These are phyloP conservation scores for Pilatotrama ljubarskyi DNA, from an alignment of 768 basidiomycete species.

Conservation along the genomic window DNA sequence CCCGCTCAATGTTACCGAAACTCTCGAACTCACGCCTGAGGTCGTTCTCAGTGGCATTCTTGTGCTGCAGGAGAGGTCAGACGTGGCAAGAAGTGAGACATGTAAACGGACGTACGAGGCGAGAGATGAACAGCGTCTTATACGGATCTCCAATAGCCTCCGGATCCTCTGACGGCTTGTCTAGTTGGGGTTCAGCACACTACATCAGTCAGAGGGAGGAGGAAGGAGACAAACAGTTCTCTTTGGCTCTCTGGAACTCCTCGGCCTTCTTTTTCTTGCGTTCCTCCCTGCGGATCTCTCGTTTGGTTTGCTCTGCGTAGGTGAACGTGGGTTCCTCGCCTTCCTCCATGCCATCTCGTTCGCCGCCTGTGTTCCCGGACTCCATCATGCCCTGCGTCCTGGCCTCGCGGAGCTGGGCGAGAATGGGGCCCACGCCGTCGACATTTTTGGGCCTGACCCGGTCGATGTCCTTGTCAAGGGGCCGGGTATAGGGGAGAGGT, in stretches of 20 bases:
- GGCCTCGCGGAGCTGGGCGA: slow-evolving; percentile 74
- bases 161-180: slow-evolving; percentile 89
- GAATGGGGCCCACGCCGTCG: slow-evolving; percentile 72
- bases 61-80: slow-evolving; percentile 57
- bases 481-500: slow-evolving; percentile 82
- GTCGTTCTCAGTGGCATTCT: slow-evolving; percentile 88
- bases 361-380: slow-evolving; percentile 39
- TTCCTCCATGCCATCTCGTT: slow-evolving; percentile 74
- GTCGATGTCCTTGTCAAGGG: slow-evolving; percentile 82
- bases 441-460: slow-evolving; percentile 70
- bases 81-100: not conserved
- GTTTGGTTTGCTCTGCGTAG: slow-evolving; percentile 78
- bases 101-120: slow-evolving; percentile 56
- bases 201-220: slow-evolving; percentile 3
- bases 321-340: slow-evolving; percentile 82
- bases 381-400: slow-evolving; percentile 66
- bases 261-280: slow-evolving; percentile 75
- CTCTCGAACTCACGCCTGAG: slow-evolving; percentile 93
- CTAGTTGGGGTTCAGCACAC: slow-evolving; percentile 42
- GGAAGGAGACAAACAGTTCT: slow-evolving; percentile 66
- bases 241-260: slow-evolving; percentile 77
- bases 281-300: slow-evolving; percentile 76
- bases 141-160: slow-evolving; percentile 96
- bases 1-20: slow-evolving; percentile 92
- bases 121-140: slow-evolving; percentile 96